Evolutionary conservation across 2,329 filamentous ascomycete genomes (phyloP), one percentile per base, ranked within the genome.

Genomic region (Ophiostoma sp.): DNA sequence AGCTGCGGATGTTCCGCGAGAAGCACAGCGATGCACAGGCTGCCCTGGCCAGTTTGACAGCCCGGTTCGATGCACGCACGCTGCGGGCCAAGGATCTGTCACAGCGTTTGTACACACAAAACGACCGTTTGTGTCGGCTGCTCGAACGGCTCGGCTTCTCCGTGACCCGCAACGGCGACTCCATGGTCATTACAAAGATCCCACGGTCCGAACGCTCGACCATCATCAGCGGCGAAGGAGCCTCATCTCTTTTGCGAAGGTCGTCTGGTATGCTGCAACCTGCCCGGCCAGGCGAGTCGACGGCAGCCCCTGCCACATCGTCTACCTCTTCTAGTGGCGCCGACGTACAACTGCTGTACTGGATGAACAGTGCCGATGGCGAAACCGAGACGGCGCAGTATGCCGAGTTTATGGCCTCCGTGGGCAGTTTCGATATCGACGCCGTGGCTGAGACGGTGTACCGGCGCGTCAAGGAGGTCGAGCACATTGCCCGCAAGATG

Each of bases 401-500:
- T 79, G 85, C 89, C 19, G 87, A 90, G 0, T 97, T 94, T 79
- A 85, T 97, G 76, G 86, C 89, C 48, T 90, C 90, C 3, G 84
- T 97, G 22, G 90, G 92, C 22, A 88, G 88, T 36, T 96, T 99
- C 79, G 93, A 97, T 79, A 86, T 95, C 66, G 93, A 98, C 75
- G 86, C 89, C 2, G 97, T 97, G 78, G 89, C 90, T 64, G 95
- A 98, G 74, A 91, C 93, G 0, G 87, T 99, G 33, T 92, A 93
- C 75, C 96, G 95, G 78, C 92, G 96, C 17, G 90, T 98, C 78
- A 97, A 95, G 78, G 96, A 99, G 79, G 92, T 97, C 75, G 96
- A 99, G 81, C 91, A 96, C 77, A 92, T 96, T 74, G 95, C 95
- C 22, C 92, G 95, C 73, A 98, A 97, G 82, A 95, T 95, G 85